Conservation (phyloP, 2,329 filamentous ascomycete species). For the Escovopsis sp. region DNA sequence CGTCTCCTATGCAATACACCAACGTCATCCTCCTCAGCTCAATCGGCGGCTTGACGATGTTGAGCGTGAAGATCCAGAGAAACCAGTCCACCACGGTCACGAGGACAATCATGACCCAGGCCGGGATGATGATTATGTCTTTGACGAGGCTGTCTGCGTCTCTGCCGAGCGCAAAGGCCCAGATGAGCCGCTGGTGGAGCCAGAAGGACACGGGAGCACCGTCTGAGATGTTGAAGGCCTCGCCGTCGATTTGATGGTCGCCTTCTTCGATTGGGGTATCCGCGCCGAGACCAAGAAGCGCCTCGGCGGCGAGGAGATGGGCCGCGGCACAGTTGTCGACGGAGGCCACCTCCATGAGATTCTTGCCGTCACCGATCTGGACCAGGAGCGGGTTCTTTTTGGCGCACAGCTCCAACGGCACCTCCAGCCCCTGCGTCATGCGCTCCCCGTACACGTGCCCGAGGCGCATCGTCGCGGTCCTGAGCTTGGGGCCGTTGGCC, state of each 20-base stretch:
- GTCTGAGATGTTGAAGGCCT: slow-evolving; percentile 23
- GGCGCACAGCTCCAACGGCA: slow-evolving; percentile 19
- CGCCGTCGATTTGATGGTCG: slow-evolving; percentile 13
- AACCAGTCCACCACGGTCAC: slow-evolving; percentile 9
- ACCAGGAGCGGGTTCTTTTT: slow-evolving; percentile 17
- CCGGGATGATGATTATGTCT: slow-evolving; percentile 9
- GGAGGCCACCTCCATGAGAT: slow-evolving; percentile 15
- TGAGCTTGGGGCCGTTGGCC: slow-evolving; percentile 14
- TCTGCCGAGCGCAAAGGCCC: slow-evolving; percentile 9
- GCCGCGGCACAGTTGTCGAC: slow-evolving; percentile 13
- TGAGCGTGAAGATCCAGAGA: slow-evolving; percentile 12
- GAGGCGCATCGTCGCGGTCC: slow-evolving; percentile 14
- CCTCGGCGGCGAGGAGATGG: slow-evolving; percentile 16
- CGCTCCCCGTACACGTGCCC: slow-evolving; percentile 21
- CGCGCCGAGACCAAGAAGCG: slow-evolving; percentile 8
- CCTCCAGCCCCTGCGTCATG: slow-evolving; percentile 13
- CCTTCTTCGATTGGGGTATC: neutral
- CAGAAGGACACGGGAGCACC: slow-evolving; percentile 17
- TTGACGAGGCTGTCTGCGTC: neutral
- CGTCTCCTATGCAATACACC: slow-evolving; percentile 10
- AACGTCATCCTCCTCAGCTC: slow-evolving; percentile 10
- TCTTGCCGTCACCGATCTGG: slow-evolving; percentile 13
- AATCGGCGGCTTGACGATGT: slow-evolving; percentile 10
- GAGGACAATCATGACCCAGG: slow-evolving; percentile 11
- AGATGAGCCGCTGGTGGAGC: slow-evolving; percentile 14